Base-by-base conservation (phyloP, 805 yeast species). In the Scheffersomyces coipomensis region DNA sequence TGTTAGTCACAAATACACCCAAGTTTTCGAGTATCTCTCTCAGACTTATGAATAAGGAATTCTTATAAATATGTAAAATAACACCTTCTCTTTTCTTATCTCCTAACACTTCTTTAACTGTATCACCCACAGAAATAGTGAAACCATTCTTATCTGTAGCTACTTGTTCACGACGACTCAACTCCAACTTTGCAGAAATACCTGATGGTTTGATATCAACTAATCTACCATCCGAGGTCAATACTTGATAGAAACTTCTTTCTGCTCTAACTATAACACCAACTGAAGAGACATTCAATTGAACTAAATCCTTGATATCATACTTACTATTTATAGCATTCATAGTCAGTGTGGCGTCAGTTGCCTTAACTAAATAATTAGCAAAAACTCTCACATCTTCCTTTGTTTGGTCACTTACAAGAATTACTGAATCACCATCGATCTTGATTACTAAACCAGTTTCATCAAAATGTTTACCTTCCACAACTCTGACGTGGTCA, bases 361-460 rank as follows among this genome's bases (percentile, higher is more conserved):
- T 80, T 16, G 97, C 95, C 55, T 86, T 88, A 43, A 89, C 83
- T 57, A 93, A 69, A 56, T 88, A 91, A 55, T 90, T 88, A 18
- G 97, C 88, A 55, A 95, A 91, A 3, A 93, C 97, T 13, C 95
- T 85, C 29, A 93, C 78, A 60, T 93, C 98, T 51, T 84, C 81
- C 53, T 79, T 80, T 1, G 96, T 83, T 63, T 89, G 89, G 58
- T 93, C 97, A 35, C 95, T 84, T 49, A 93, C 79, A 48, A 93
- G 75, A 0, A 95, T 87, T 19, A 90, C 97, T 44, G 88, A 87
- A 56, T 90, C 96, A 35, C 83, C 86, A 38, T 78, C 77, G 18
- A 88, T 79, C 49, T 81, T 76, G 30, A 93, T 89, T 36, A 93
- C 96, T 67, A 93, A 75, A 67, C 99, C 99, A 25, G 97, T 88